Base-by-base conservation (phyloP, 129 eudicot species). In the Heracleum sosnowskyi region DNA sequence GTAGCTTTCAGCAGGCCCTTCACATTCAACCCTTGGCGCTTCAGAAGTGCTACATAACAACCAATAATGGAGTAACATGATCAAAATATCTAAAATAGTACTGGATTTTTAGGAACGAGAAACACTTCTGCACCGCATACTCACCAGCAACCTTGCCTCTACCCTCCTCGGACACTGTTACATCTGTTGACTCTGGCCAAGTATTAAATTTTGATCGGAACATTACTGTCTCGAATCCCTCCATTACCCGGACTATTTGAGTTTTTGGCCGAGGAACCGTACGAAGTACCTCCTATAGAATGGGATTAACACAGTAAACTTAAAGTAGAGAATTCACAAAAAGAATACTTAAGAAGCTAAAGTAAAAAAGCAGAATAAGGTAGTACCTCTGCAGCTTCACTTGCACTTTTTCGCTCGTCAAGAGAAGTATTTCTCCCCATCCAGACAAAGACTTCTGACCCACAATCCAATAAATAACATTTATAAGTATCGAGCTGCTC, bases 71-170 rank as follows among this genome's bases (percentile, higher is more conserved):
- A 55, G 45, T 15, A 74, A n/a, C 60, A 42, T 44, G 45, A n/a
- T n/a, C 10, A 86, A 82, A 33, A 46, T 24, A 17, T 42, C 49
- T 33, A 39, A 18, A 55, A 53, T n/a, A 68, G 13, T 62, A 29
- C 9, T 69, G 74, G 6, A 12, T 80, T 20, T 41, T 33, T 33
- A 24, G 7, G 46, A 60, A 73, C 35, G 53, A 69, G 79, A n/a
- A 74, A 44, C 22, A 28, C 42, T 57, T 11, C 36, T n/a, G 72
- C 18, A 62, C 66, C 18, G 35, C 24, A 66, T 78, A 85, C 93
- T 92, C 69, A 93, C 98, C 98, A 62, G 98, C 98, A 85, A 93
- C 98, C 83, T 90, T 93, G 83, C 98, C 94, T 87, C 98, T 84
- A 79, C 98, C 94, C 77, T 93, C 98, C 88, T 89, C 98, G 24